Evolutionary conservation across 345 rosid genomes (phyloP).

Genomic region (Hevea brasiliensis): DNA sequence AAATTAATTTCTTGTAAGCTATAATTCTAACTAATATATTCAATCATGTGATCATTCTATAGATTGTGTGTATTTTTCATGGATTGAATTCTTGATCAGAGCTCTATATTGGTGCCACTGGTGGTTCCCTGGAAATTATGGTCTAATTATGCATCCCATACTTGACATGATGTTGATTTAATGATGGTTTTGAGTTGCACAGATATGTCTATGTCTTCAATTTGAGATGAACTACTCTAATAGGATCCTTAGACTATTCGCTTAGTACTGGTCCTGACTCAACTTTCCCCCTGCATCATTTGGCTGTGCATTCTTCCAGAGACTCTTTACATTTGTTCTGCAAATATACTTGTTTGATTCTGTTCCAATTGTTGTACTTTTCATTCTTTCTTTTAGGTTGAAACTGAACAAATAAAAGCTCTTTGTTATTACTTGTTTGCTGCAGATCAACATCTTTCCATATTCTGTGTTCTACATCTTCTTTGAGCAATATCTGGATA

Average conservation of each 20-base stretch:
- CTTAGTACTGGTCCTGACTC: background rate
- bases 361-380: background rate
- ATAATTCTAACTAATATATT: background rate
- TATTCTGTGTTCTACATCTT: constrained; percentile 33
- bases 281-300: background rate
- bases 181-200: background rate
- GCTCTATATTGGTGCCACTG: background rate
- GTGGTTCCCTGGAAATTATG: background rate
- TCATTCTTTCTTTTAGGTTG: background rate
- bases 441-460: constrained; percentile 30
- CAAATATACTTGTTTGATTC: background rate
- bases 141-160: background rate
- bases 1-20: background rate
- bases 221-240: background rate
- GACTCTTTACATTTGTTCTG: background rate
- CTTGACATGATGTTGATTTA: background rate
- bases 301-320: background rate
- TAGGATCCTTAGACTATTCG: background rate
- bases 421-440: background rate
- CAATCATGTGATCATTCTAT: background rate
- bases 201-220: background rate
- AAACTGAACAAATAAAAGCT: background rate
- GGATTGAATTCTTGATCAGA: background rate
- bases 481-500: constrained; percentile 34
- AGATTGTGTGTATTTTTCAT: background rate